Conservation (phyloP, 2,329 filamentous ascomycete genomes). For the Graphilbum ipis-grandicollis region DNA sequence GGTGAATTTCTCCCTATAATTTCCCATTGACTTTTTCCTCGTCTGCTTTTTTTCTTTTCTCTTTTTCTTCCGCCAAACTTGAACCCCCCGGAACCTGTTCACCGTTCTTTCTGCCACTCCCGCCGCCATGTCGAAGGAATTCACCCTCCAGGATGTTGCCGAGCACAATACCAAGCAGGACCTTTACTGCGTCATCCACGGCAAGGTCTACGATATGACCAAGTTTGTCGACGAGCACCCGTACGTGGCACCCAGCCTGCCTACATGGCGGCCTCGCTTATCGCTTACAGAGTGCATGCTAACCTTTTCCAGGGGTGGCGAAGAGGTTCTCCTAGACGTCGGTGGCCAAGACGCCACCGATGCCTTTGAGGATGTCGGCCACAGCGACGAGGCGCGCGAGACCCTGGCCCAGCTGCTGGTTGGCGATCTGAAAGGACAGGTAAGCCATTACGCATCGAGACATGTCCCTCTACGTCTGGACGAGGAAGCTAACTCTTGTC, state of each 20-base stretch:
- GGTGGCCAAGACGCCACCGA: slow-evolving; percentile 92
- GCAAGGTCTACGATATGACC: slow-evolving; percentile 84
- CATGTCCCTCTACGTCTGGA: too few species aligned
- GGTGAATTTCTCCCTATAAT: too few species aligned
- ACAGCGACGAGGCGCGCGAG: slow-evolving; percentile 96
- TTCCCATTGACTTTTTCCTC: too few species aligned
- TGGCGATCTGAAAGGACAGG: slow-evolving; percentile 64
- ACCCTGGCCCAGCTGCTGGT: slow-evolving; percentile 65
- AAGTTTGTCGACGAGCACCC: slow-evolving; percentile 97
- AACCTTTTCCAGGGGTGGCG: slow-evolving; percentile 56
- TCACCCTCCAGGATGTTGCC: slow-evolving; percentile 67
- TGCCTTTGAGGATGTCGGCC: slow-evolving; percentile 97
- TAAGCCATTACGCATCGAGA: too few species aligned
- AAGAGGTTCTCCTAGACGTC: slow-evolving; percentile 94
- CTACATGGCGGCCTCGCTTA: too few species aligned
- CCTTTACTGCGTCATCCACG: slow-evolving; percentile 78
- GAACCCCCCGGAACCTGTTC: too few species aligned
- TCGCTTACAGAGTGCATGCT: too few species aligned
- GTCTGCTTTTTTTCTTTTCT: too few species aligned
- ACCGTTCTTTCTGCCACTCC: not conserved
- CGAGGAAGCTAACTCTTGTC: too few species aligned
- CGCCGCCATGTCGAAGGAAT: slow-evolving; percentile 26
- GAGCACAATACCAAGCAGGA: slow-evolving; percentile 90
- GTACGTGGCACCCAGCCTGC: slow-evolving; percentile 26
- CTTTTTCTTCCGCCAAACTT: slow-evolving; percentile 2